These are phyloP conservation scores for Artemisia tridentata DNA, from an alignment of 129 eudicot genomes.

Conservation along the genomic window DNA sequence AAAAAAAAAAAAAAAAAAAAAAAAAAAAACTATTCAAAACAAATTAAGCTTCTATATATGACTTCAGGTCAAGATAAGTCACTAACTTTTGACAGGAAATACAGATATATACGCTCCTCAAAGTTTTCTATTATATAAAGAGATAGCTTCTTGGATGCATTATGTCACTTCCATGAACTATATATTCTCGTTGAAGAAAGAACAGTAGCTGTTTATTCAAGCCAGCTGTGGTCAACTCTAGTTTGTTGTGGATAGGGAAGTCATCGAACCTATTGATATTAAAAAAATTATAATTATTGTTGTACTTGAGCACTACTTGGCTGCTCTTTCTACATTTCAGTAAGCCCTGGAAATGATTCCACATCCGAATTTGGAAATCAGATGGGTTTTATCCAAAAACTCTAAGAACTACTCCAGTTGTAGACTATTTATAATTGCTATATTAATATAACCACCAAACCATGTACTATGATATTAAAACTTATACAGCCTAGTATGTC, in stretches of 20 bases:
- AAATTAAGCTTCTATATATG: neutral
- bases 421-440: conserved; percentile 13
- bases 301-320: neutral
- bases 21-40: too few relatives aligned
- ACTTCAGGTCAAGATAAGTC: neutral
- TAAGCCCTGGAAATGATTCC: neutral
- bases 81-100: conserved; percentile 3
- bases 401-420: neutral
- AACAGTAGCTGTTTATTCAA: too few relatives aligned
- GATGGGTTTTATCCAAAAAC: neutral
- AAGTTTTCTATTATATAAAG: too few relatives aligned
- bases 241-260: too few relatives aligned
- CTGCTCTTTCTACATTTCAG: neutral
- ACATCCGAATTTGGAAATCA: conserved; percentile 8
- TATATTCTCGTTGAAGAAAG: too few relatives aligned
- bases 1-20: too few relatives aligned
- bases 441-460: neutral
- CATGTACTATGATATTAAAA: neutral
- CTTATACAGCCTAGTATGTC: conserved; percentile 3
- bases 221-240: too few relatives aligned
- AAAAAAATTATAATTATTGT: neutral
- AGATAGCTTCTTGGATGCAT: too few relatives aligned
- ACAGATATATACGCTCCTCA: conserved; percentile 10
- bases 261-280: neutral
- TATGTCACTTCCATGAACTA: too few relatives aligned